Evolutionary conservation across 805 yeast genomes (phyloP), one percentile per base, ranked within the genome.

Genomic region (Candida bentonensis): DNA sequence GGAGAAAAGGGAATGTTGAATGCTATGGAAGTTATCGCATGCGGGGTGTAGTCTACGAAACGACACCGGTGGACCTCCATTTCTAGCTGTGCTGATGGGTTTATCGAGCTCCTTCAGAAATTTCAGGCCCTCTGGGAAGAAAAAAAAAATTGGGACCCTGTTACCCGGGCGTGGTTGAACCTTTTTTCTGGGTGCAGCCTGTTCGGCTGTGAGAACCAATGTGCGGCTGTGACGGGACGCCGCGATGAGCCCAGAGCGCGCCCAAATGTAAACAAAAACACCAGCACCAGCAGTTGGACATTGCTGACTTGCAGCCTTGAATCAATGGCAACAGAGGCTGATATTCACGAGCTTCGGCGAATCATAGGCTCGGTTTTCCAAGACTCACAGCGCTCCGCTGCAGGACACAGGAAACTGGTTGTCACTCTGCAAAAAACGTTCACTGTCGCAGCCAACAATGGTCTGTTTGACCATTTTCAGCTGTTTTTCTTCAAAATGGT

Each of bases 21-120:
- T 2, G 84, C 80, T 43, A 82, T 63, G 0, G 94, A 73, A 0
- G 96, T 85, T 45, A 89, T 80, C 21, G 85, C 76, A 44, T 82
- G 87, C 2, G 96, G 89, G 11, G 80, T 75, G 53, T 76, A 83
- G 61, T 89, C 95, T 62, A 87, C 86, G 64, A 92, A 89, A 44
- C 95, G 72, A 60, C 95, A 83, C 56, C 96, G 76, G 62, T 89
- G 96, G 51, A 89, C 74, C 58, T 81, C 79, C 83, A 82, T 79
- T 20, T 39, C n/a, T n/a, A n/a, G n/a, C n/a, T n/a, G n/a, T n/a
- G n/a, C n/a, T n/a, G n/a, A n/a, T n/a, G n/a, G n/a, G n/a, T n/a
- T n/a, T n/a, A n/a, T n/a, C n/a, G n/a, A n/a, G n/a, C n/a, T n/a
- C n/a, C n/a, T n/a, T n/a, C n/a, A n/a, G n/a, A n/a, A n/a, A n/a